phyloP scores from a whole-genome alignment of 176 grass and related monocot genomes.

The barley (Hordeum vulgare) region DNA sequence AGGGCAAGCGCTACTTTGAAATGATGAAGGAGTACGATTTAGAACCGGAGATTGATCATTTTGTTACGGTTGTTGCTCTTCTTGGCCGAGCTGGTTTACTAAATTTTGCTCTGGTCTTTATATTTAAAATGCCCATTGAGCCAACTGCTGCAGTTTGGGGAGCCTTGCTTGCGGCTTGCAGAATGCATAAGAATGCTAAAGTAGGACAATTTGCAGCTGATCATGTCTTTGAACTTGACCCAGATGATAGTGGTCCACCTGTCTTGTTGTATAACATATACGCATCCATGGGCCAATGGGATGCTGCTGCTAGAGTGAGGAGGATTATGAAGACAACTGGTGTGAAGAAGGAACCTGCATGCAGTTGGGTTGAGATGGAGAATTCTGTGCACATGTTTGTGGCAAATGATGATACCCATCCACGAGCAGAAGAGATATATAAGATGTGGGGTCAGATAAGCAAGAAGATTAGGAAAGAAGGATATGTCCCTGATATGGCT shows the following conservation, averaged over 20 bases:
- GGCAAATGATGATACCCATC: constrained; percentile 55
- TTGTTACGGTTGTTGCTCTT: constrained; percentile 58
- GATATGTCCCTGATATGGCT: constrained; percentile 58
- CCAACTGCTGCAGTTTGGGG: constrained; percentile 70
- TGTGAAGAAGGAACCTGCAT: constrained; percentile 75
- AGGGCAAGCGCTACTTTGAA: constrained; percentile 58
- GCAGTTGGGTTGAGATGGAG: constrained; percentile 70
- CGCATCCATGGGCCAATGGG: constrained; percentile 59
- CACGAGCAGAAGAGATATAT: constrained; percentile 46
- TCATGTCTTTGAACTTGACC: constrained; percentile 62
- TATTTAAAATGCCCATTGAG: constrained; percentile 57
- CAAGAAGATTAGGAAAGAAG: constrained; percentile 48
- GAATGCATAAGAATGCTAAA: constrained; percentile 61
- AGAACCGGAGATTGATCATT: constrained; percentile 53
- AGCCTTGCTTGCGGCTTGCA: constrained; percentile 73
- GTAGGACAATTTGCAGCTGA: constrained; percentile 49
- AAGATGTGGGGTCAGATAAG: constrained; percentile 59
- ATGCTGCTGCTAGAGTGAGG: constrained; percentile 55
- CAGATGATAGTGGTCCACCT: constrained; percentile 52
- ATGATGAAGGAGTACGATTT: constrained; percentile 51
- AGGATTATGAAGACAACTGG: constrained; percentile 60
- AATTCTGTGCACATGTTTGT: constrained; percentile 76
- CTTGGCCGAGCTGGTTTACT: constrained; percentile 53
- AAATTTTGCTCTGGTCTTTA: constrained; percentile 44
- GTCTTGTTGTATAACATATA: constrained; percentile 71